A percentile compares a stretch with the other conserved stretches of the same genome.
Conservation (phyloP, 805 yeast genomes). For the Candida ficus region DNA sequence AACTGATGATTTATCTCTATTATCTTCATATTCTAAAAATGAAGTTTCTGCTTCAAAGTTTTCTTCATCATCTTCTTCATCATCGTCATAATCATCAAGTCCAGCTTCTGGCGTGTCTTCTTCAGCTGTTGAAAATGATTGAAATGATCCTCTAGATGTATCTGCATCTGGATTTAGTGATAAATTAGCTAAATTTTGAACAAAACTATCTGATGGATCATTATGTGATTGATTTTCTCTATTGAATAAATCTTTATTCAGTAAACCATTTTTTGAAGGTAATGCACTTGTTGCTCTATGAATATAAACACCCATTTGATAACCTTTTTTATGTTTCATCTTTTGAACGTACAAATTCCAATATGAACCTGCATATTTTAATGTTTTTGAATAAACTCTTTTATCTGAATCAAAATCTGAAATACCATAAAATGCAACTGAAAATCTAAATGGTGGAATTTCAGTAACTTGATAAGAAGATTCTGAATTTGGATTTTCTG, state of each 20-base stretch:
- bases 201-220: constrained; percentile 9
- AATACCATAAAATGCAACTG: constrained; percentile 45
- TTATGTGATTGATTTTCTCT: neutral
- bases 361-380: constrained; percentile 59
- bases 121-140: constrained; percentile 21
- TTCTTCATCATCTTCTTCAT: constrained; percentile 8
- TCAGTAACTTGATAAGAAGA: constrained; percentile 32
- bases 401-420: constrained; percentile 39
- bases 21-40: constrained; percentile 40
- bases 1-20: constrained; percentile 39
- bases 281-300: constrained; percentile 41
- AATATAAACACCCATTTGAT: constrained; percentile 51
- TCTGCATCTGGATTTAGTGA: constrained; percentile 7
- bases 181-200: constrained; percentile 9
- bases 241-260: constrained; percentile 33
- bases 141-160: constrained; percentile 2
- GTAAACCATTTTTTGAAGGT: constrained; percentile 34
- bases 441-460: constrained; percentile 50
- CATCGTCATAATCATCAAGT: constrained; percentile 14
- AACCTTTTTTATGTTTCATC: constrained; percentile 35
- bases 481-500: constrained; percentile 13
- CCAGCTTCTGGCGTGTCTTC: constrained; percentile 26
- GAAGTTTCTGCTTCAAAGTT: constrained; percentile 20
- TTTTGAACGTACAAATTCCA: constrained; percentile 55
- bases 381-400: constrained; percentile 44